These are phyloP conservation scores for Ananas comosus DNA, from an alignment of 176 grass and related monocot species.

Conservation along the genomic window DNA sequence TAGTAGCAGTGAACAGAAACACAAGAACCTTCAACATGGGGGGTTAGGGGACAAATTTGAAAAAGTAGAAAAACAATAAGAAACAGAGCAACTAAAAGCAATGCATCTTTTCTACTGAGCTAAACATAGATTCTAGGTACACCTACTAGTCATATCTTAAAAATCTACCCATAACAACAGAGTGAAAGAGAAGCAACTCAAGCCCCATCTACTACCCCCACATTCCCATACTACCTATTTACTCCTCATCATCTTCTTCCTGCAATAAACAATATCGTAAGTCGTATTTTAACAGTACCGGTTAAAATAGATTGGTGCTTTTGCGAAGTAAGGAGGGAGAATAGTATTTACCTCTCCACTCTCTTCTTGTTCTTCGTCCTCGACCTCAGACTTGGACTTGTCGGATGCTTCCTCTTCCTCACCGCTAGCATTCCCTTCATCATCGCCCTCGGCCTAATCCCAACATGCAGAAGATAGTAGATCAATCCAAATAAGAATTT, in stretches of 20 bases:
- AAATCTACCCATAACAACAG: not conserved
- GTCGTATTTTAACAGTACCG: not conserved
- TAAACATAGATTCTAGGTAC: too few relatives aligned
- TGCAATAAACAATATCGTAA: not conserved
- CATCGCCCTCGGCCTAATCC: constrained; percentile 18
- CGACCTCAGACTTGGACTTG: constrained; percentile 41
- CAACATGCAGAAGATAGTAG: not conserved
- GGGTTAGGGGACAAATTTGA: too few relatives aligned
- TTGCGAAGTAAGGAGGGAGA: not conserved
- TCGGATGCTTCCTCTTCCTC: constrained; percentile 32
- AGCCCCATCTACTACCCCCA: not conserved
- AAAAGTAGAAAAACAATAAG: not conserved
- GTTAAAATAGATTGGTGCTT: not conserved
- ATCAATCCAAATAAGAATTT: not conserved
- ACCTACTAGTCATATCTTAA: not conserved
- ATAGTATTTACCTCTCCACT: not conserved
- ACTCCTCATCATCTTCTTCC: constrained; percentile 13
- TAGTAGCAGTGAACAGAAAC: too few relatives aligned
- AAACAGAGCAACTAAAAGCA: not conserved
- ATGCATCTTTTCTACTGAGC: not conserved
- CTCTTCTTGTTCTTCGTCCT: constrained; percentile 28
- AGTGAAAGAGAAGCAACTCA: not conserved
- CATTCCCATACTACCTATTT: not conserved
- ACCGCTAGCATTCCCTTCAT: constrained; percentile 1
- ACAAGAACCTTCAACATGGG: too few relatives aligned